These are phyloP conservation scores for Apiotrichum akiyoshidainum DNA, from an alignment of 1,284 basidiomycete species.

Conservation along the genomic window DNA sequence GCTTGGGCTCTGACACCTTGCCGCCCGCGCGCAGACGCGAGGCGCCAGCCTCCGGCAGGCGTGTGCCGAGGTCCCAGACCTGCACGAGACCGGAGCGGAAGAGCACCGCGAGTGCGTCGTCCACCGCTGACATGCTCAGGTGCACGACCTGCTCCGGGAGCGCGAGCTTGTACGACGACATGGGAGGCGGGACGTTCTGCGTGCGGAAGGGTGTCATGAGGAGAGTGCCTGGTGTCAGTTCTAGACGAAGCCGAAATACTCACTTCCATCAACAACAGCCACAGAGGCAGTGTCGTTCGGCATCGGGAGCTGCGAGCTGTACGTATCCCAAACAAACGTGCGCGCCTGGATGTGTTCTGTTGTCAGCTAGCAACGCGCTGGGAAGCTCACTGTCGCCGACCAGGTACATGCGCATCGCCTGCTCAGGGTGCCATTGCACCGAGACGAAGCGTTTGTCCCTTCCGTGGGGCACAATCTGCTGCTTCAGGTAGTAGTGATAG, in stretches of 20 bases:
- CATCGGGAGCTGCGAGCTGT: constrained; percentile 59
- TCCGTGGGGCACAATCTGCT: constrained; percentile 62
- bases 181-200: constrained; percentile 93
- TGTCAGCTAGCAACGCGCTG: background rate
- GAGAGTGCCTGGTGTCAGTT: constrained; percentile 58
- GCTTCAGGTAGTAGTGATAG: constrained; percentile 96
- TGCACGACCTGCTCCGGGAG: constrained; percentile 62
- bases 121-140: constrained; percentile 60
- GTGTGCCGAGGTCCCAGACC: constrained; percentile 67
- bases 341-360: constrained; percentile 59
- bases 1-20: constrained; percentile 59
- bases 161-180: constrained; percentile 71
- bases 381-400: constrained; percentile 60
- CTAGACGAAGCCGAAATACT: constrained; percentile 34
- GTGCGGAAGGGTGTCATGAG: constrained; percentile 88
- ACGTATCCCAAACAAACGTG: constrained; percentile 74
- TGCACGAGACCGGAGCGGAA: constrained; percentile 58
- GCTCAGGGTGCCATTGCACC: constrained; percentile 83
- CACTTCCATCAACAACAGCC: constrained; percentile 87
- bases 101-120: constrained; percentile 65
- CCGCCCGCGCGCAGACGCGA: constrained; percentile 56
- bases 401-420: constrained; percentile 65
- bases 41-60: constrained; percentile 52
- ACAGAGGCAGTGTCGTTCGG: constrained; percentile 80
- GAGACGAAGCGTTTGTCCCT: constrained; percentile 59